A percentile compares a stretch with the other conserved stretches of the same genome.
These are phyloP conservation scores for Colletotrichum australisinense DNA, from an alignment of 2,329 filamentous ascomycete genomes.

Conservation along the genomic window DNA sequence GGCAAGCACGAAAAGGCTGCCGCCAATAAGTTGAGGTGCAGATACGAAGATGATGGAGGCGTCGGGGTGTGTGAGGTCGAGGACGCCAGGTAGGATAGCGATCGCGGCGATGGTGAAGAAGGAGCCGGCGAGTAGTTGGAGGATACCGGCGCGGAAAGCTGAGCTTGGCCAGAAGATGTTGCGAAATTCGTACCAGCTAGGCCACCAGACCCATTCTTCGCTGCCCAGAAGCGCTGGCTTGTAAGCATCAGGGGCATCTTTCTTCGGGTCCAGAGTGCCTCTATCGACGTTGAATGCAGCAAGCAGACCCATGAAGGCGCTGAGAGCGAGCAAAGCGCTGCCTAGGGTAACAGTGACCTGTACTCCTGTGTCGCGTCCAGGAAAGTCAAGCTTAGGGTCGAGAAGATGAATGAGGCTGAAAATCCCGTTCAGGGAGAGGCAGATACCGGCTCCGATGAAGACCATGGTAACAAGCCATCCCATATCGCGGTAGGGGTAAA, in stretches of 20 bases:
- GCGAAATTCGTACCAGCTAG: slow-evolving; percentile 16
- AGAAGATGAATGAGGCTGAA: slow-evolving; percentile 14
- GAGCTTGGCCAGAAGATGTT: slow-evolving; percentile 9
- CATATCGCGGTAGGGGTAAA: slow-evolving; percentile 33
- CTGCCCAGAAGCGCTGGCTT: slow-evolving; percentile 27
- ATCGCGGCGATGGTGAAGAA: slow-evolving; percentile 28
- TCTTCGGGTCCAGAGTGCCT: slow-evolving; percentile 17
- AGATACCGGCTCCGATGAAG: slow-evolving; percentile 10
- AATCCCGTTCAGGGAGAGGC: slow-evolving; percentile 21
- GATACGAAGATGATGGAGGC: slow-evolving; percentile 26
- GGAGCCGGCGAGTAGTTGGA: slow-evolving; percentile 20
- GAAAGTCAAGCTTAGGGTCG: slow-evolving; percentile 11
- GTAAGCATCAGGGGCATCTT: slow-evolving; percentile 23
- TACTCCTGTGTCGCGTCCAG: not conserved
- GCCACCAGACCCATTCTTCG: slow-evolving; percentile 28
- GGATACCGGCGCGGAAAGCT: slow-evolving; percentile 27
- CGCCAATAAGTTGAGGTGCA: slow-evolving; percentile 26
- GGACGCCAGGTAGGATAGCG: slow-evolving; percentile 17
- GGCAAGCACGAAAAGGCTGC: slow-evolving; percentile 26
- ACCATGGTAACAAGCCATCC: slow-evolving; percentile 31
- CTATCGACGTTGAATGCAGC: slow-evolving; percentile 32
- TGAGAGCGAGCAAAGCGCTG: slow-evolving; percentile 14
- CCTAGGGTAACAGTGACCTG: slow-evolving; percentile 14
- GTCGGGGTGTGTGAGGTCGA: slow-evolving; percentile 25
- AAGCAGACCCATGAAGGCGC: slow-evolving; percentile 18